Evolutionary conservation across 78 protist species (phyloP).

Genomic region (Dictyostelium capitatum): DNA sequence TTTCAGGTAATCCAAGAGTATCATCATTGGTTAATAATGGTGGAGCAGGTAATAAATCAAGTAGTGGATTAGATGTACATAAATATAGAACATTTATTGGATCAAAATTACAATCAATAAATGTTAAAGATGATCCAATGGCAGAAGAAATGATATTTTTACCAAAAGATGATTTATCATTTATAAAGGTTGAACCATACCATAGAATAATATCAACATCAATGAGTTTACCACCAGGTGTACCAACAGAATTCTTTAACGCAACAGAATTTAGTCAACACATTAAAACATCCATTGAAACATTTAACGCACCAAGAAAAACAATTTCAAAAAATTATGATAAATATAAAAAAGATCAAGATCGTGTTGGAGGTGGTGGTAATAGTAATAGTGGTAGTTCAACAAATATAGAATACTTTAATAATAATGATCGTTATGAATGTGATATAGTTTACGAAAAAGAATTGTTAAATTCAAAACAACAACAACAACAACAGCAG

Average conservation of each 20-base stretch:
- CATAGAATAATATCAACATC: conserved; percentile 28
- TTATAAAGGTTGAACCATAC: not conserved
- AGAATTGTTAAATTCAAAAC: not conserved
- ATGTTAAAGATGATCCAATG: conserved; percentile 41
- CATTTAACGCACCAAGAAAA: conserved; percentile 47
- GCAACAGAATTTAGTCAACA: conserved; percentile 1
- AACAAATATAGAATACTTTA: not conserved
- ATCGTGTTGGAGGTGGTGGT: conserved; percentile 13
- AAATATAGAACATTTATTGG: conserved; percentile 38
- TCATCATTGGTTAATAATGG: conserved; percentile 7
- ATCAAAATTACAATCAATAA: not conserved
- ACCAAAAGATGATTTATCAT: conserved; percentile 52
- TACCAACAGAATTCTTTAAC: not conserved
- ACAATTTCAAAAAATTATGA: conserved; percentile 24
- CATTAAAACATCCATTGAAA: conserved; percentile 35
- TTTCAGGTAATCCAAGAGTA: conserved; percentile 10
- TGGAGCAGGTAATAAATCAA: not conserved
- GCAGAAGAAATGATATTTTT: not conserved
- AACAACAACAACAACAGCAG: not conserved
- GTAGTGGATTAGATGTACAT: conserved; percentile 15
- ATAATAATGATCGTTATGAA: conserved; percentile 49
- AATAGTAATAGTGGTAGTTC: not conserved
- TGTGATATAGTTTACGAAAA: conserved; percentile 47
- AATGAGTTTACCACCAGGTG: not conserved
- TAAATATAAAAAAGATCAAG: conserved; percentile 40